These are phyloP conservation scores for Limonomyces culmigenus DNA, from an alignment of 1,284 basidiomycete species.

Conservation along the genomic window DNA sequence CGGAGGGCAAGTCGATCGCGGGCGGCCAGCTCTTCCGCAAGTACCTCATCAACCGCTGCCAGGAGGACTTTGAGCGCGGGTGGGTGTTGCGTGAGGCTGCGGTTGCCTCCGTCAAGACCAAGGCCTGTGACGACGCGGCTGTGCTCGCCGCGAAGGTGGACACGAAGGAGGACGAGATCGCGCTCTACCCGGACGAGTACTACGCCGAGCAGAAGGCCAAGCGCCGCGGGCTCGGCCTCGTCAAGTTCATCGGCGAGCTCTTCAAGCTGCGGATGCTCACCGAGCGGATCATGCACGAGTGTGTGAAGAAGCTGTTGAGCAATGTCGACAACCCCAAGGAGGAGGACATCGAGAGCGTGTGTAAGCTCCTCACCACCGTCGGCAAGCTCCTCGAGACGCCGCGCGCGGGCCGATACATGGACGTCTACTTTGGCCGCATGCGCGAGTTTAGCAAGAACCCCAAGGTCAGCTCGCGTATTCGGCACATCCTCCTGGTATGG, in stretches of 20 bases:
- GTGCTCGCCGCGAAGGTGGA: slow-evolving; percentile 10
- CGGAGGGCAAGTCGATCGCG: slow-evolving; percentile 70
- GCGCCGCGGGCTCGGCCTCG: slow-evolving; percentile 89
- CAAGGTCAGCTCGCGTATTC: slow-evolving; percentile 75
- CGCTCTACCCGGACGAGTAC: slow-evolving; percentile 89
- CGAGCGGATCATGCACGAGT: slow-evolving; percentile 57
- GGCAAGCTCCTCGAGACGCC: slow-evolving; percentile 66
- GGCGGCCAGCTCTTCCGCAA: slow-evolving; percentile 92
- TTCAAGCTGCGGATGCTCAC: slow-evolving; percentile 67
- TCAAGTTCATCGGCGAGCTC: slow-evolving; percentile 95
- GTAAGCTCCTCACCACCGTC: slow-evolving; percentile 84
- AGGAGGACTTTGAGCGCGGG: slow-evolving; percentile 90
- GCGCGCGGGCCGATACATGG: slow-evolving; percentile 75
- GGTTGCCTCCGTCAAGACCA: slow-evolving; percentile 38
- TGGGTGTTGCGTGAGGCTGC: slow-evolving; percentile 60
- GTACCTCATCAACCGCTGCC: slow-evolving; percentile 85
- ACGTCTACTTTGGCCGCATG: slow-evolving; percentile 89
- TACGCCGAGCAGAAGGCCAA: slow-evolving; percentile 95
- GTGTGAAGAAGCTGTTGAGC: slow-evolving; percentile 84
- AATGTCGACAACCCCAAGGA: slow-evolving; percentile 93
- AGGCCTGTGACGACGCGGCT: slow-evolving; percentile 17
- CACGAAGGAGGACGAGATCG: slow-evolving; percentile 32
- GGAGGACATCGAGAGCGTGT: slow-evolving; percentile 93
- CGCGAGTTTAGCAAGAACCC: slow-evolving; percentile 59
- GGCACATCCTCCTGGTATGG: slow-evolving; percentile 84